Base-by-base conservation (phyloP, 169 alveolate genomes). In the Toxoplasma gondii region DNA sequence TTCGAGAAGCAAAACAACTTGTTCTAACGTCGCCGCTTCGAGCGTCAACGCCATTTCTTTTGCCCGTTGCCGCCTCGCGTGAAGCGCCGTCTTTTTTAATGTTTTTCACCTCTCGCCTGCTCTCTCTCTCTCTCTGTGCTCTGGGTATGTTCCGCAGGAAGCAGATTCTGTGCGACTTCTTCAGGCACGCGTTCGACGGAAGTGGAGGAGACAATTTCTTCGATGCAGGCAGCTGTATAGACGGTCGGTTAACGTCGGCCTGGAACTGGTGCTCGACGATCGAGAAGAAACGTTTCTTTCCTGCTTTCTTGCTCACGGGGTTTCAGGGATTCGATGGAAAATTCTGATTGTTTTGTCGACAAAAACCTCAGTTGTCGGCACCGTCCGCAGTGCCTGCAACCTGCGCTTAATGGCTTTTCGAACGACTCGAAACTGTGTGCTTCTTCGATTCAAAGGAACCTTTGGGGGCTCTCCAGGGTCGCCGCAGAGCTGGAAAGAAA, bases 151-250 rank as follows among this genome's bases (percentile, higher is more conserved):
- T 70, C 39, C 87, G 45, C 91, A 88, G 69, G 82, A 95, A 94
- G 84, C 88, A 95, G 58, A 98, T 98, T 91, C 96, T 98, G 54
- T 97, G 98, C 49, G 99, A 98, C 96, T 98, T 98, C 96, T 98
- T 98, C 96, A 96, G 98, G 58, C 99, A 98, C 93, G 99, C 98
- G 45, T 98, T 98, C 93, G 99, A 98, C 94, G 99, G 99, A 44
- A 97, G 98, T 81, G 99, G 99, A 29, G 99, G 98, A 41, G 99
- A 98, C 96, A 98, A 98, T 95, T 98, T 98, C 96, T 97, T 98
- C 94, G 99, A 98, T 82, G 99, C 99, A 9, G 99, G 99, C 54
- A 97, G 98, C 81, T 98, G 99, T 96, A 98, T 98, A n/a, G 99
- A 98, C 88, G 99, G 99, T 9, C 97, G 99, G 74, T 96, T 98